Percentiles rank a stretch among this genome's conserved stretches.
Conservation (phyloP, 345 rosid species). For the Tarenaya hassleriana region DNA sequence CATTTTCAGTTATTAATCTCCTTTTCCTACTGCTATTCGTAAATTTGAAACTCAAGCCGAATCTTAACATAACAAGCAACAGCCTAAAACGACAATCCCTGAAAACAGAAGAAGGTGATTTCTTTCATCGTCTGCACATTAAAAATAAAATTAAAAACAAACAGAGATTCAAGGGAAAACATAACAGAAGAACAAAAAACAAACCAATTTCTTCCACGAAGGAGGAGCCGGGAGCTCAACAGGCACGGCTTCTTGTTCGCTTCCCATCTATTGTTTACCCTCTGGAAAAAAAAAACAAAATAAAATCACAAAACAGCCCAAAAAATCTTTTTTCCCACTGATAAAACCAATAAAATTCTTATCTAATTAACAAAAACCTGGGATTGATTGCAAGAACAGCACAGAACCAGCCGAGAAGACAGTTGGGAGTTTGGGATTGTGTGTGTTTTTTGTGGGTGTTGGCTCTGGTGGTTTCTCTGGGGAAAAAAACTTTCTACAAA, state of each 20-base stretch:
- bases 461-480: slow-evolving; percentile 18
- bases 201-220: slow-evolving; percentile 79
- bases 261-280: slow-evolving; percentile 29
- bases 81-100: slow-evolving; percentile 2
- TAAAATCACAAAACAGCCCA: slow-evolving; percentile 2
- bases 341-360: not conserved
- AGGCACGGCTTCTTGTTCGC: slow-evolving; percentile 45
- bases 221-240: slow-evolving; percentile 77
- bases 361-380: slow-evolving; percentile 9
- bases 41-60: no score
- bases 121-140: not conserved
- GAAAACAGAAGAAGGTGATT: not conserved
- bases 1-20: no score
- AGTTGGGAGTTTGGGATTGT: slow-evolving; percentile 31
- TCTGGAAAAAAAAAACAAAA: slow-evolving; percentile 29
- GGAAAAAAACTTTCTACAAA: not conserved
- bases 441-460: slow-evolving; percentile 14
- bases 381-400: slow-evolving; percentile 14
- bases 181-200: not conserved
- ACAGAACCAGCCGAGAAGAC: slow-evolving; percentile 26
- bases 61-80: no score
- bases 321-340: not conserved
- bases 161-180: not conserved
- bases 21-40: no score
- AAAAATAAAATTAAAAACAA: not conserved